Evolutionary conservation across 371 early-diverging fungal species (phyloP).

Genomic region (Mucor plumbeus): DNA sequence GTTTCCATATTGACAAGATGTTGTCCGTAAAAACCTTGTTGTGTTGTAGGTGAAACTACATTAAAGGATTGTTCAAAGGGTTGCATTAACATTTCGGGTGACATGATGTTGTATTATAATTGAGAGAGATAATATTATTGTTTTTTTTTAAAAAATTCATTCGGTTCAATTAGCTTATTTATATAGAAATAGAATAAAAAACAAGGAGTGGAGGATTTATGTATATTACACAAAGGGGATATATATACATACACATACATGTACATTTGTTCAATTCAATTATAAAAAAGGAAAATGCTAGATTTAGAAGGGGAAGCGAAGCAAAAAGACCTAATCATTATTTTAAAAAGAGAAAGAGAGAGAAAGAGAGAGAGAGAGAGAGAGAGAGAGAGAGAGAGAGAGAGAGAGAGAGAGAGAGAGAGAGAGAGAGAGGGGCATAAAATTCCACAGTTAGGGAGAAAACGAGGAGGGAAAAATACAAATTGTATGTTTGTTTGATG

Average conservation of each 20-base stretch:
- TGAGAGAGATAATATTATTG: neutral
- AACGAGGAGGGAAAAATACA: constrained; percentile 3
- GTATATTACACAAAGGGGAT: constrained; percentile 11
- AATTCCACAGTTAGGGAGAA: constrained; percentile 21
- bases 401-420: constrained; percentile 6
- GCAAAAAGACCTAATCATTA: neutral
- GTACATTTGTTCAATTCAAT: neutral
- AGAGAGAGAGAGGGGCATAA: constrained; percentile 10
- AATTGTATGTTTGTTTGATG: constrained; percentile 15
- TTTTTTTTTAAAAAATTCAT: constrained; percentile 5
- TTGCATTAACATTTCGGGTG: constrained; percentile 40
- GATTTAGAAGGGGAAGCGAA: neutral
- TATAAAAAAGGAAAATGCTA: neutral
- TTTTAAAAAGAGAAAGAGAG: constrained; percentile 6
- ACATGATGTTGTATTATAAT: constrained; percentile 11
- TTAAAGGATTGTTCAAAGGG: constrained; percentile 37
- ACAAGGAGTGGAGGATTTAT: neutral
- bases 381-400: constrained; percentile 8
- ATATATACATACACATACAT: constrained; percentile 14
- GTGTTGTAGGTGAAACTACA: constrained; percentile 10
- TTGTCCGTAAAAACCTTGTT: constrained; percentile 14
- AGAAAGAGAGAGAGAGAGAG: constrained; percentile 5
- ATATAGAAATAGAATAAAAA: neutral
- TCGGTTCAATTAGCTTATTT: neutral
- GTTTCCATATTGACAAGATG: constrained; percentile 11